phyloP scores from a whole-genome alignment of 352 stramenopile genomes.

The Blastocystis sp. region DNA sequence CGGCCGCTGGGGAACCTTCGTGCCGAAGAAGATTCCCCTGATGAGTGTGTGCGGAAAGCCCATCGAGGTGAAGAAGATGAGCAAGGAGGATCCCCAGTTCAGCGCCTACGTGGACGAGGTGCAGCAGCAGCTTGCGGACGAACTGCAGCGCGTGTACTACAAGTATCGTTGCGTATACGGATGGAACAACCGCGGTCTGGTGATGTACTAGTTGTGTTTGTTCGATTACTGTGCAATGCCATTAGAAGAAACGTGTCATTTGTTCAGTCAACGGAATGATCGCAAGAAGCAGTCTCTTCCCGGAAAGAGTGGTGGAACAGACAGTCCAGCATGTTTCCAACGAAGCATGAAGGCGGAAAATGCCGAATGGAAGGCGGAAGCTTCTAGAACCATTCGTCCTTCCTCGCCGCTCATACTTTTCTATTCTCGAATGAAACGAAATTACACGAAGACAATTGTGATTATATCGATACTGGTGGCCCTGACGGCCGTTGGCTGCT shows the following conservation, averaged over 20 bases:
- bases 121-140: conserved; percentile 50
- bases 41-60: conserved; percentile 28
- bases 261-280: too few species aligned
- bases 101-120: conserved; percentile 49
- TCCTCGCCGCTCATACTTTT: not conserved
- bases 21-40: conserved; percentile 6
- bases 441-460: not conserved
- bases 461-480: conserved; percentile 8
- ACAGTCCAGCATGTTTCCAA: too few species aligned
- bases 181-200: conserved; percentile 39
- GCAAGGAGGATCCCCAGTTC: conserved; percentile 16
- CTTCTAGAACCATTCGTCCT: not conserved
- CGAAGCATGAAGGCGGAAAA: not conserved
- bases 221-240: conserved; percentile 10
- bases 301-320: too few species aligned
- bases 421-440: conserved; percentile 16
- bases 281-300: too few species aligned
- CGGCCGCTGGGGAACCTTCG: conserved; percentile 1
- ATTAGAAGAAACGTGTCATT: not conserved
- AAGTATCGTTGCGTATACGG: conserved; percentile 58
- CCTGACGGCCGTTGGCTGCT: not conserved
- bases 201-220: not conserved
- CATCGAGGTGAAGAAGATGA: conserved; percentile 36
- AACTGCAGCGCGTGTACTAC: conserved; percentile 56
- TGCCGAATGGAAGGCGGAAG: not conserved